Percentiles rank a stretch among this genome's conserved stretches.
phyloP scores from a whole-genome alignment of 805 yeast genomes.

The Candida methanosorbosa region DNA sequence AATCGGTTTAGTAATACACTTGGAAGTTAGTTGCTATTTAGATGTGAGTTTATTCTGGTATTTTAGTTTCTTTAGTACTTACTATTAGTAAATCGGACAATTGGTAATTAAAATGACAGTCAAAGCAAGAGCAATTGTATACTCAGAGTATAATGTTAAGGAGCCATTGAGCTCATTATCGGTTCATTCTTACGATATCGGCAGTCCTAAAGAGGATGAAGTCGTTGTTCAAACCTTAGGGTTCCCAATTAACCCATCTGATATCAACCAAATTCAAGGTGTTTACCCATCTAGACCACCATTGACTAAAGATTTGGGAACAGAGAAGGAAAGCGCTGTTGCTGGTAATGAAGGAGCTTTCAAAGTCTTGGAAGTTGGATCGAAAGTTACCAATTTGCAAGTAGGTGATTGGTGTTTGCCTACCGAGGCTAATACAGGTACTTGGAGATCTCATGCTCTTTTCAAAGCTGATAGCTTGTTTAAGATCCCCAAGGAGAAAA shows the following conservation, averaged over 20 bases:
- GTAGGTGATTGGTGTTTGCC: constrained; percentile 91
- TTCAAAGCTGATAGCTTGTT: constrained; percentile 44
- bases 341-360: constrained; percentile 94
- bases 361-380: constrained; percentile 70
- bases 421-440: constrained; percentile 67
- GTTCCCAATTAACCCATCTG: constrained; percentile 86
- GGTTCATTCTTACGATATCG: constrained; percentile 35
- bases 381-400: constrained; percentile 34
- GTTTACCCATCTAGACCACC: constrained; percentile 76
- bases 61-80: too few species aligned
- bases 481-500: constrained; percentile 44
- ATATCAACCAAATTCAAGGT: constrained; percentile 78
- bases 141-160: constrained; percentile 61
- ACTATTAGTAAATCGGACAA: too few species aligned
- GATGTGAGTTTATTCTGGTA: too few species aligned
- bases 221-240: constrained; percentile 65
- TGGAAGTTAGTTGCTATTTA: too few species aligned
- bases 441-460: constrained; percentile 83
- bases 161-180: constrained; percentile 48
- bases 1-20: too few species aligned
- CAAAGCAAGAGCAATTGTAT: constrained; percentile 54
- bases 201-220: constrained; percentile 30
- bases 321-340: constrained; percentile 62
- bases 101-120: too few species aligned
- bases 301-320: constrained; percentile 42